Evolutionary conservation across 352 stramenopile species (phyloP).

Genomic region (Thraustotheca clavata): DNA sequence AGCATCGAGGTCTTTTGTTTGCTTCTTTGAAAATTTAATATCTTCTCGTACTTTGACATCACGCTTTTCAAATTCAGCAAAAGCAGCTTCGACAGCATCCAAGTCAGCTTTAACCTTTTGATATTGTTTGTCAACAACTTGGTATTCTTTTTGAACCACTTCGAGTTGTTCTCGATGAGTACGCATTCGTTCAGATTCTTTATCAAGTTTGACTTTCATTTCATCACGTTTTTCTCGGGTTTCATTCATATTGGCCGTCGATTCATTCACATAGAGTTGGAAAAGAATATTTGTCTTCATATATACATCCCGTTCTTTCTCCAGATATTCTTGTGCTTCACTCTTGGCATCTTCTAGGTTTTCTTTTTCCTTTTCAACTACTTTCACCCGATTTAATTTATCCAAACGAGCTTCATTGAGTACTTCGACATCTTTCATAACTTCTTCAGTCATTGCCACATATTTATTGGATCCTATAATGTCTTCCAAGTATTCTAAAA

Average conservation of each 20-base stretch:
- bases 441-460: slow-evolving; percentile 91
- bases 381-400: slow-evolving; percentile 97
- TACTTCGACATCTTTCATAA: slow-evolving; percentile 90
- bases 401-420: slow-evolving; percentile 87
- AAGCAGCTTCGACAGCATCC: slow-evolving; percentile 88
- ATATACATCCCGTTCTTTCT: slow-evolving; percentile 94
- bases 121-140: slow-evolving; percentile 76
- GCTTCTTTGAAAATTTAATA: slow-evolving; percentile 93
- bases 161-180: slow-evolving; percentile 72
- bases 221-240: slow-evolving; percentile 57
- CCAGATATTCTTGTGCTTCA: slow-evolving; percentile 92
- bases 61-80: slow-evolving; percentile 93
- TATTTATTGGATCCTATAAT: slow-evolving; percentile 99
- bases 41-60: slow-evolving; percentile 98
- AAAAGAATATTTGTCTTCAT: slow-evolving; percentile 95
- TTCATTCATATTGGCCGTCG: slow-evolving; percentile 48
- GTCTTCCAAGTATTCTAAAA: slow-evolving; percentile 99
- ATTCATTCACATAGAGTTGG: slow-evolving; percentile 88
- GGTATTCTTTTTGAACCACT: slow-evolving; percentile 72
- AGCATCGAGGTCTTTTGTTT: slow-evolving; percentile 87
- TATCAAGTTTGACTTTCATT: slow-evolving; percentile 67
- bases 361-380: slow-evolving; percentile 96
- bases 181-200: slow-evolving; percentile 61
- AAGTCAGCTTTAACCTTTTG: slow-evolving; percentile 78
- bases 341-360: slow-evolving; percentile 90